These are phyloP conservation scores for Warburgia ugandensis DNA, from an alignment of 164 flowering plant species.

Conservation along the genomic window DNA sequence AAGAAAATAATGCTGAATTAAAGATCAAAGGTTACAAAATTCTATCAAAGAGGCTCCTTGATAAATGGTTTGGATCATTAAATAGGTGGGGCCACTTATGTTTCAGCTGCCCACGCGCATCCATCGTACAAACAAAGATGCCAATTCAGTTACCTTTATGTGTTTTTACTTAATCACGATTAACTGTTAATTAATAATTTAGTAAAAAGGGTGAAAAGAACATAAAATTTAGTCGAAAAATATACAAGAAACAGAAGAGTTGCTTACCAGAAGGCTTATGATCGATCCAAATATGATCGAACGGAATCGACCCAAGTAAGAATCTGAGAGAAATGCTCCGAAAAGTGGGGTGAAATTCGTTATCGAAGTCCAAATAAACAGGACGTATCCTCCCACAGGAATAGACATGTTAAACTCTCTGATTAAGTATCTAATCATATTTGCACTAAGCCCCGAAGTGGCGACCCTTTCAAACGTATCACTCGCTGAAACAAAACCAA, in stretches of 20 bases:
- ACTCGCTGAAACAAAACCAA: slow-evolving; percentile 37
- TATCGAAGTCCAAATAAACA: slow-evolving; percentile 38
- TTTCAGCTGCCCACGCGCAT: no score
- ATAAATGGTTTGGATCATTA: no score
- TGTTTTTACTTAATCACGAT: background rate
- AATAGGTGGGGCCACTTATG: no score
- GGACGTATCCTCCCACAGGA: slow-evolving; percentile 26
- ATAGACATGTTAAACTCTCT: slow-evolving; percentile 23
- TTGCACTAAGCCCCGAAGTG: slow-evolving; percentile 36
- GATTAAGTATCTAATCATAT: slow-evolving; percentile 50
- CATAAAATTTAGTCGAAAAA: no score
- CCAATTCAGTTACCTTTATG: no score
- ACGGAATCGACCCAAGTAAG: slow-evolving; percentile 52
- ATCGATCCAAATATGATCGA: slow-evolving; percentile 41
- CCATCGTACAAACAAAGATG: no score
- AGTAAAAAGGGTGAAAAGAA: no score
- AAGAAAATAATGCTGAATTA: no score
- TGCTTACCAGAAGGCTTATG: slow-evolving; percentile 35
- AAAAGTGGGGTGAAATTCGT: slow-evolving; percentile 33
- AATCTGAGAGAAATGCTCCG: slow-evolving; percentile 62
- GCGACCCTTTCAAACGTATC: slow-evolving; percentile 62
- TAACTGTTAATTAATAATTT: background rate
- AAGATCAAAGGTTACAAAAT: no score
- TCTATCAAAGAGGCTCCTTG: no score
- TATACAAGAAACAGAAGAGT: no score